A percentile compares a stretch with the other conserved stretches of the same genome.
phyloP scores from a whole-genome alignment of 371 early-diverging fungal species.

The Capillidium rhysosporum region DNA sequence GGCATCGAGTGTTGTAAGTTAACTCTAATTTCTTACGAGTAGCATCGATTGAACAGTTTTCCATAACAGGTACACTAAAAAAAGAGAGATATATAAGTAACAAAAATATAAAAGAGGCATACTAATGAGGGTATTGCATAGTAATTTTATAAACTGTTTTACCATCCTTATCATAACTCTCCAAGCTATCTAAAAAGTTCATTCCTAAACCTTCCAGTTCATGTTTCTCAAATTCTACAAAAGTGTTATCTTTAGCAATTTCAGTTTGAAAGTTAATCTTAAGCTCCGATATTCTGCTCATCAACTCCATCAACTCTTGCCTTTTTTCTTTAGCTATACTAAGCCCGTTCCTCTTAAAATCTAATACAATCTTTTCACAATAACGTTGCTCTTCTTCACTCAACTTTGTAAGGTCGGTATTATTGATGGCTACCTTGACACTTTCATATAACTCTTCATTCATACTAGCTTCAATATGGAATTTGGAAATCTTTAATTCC shows the following conservation, averaged over 20 bases:
- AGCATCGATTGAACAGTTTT: constrained; percentile 31
- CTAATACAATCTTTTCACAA: constrained; percentile 32
- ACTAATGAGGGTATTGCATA: constrained; percentile 48
- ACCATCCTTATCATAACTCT: constrained; percentile 27
- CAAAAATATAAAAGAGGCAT: too few species aligned
- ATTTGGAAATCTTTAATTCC: constrained; percentile 37
- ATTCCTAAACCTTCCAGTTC: constrained; percentile 58
- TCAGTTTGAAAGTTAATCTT: constrained; percentile 40
- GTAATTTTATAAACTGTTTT: constrained; percentile 21
- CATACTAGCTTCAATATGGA: constrained; percentile 53
- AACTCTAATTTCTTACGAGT: constrained; percentile 28
- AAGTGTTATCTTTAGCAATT: constrained; percentile 23
- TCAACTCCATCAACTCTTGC: constrained; percentile 30
- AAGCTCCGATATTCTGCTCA: constrained; percentile 42
- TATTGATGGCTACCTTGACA: constrained; percentile 28
- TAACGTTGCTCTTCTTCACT: constrained; percentile 42
- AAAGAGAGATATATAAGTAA: background rate
- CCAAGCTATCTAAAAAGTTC: constrained; percentile 37
- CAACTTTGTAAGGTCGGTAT: constrained; percentile 23
- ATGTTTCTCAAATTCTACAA: constrained; percentile 21
- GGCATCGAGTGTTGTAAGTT: constrained; percentile 32
- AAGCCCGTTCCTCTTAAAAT: constrained; percentile 47
- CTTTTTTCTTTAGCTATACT: constrained; percentile 35
- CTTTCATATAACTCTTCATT: constrained; percentile 49
- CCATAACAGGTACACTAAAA: constrained; percentile 15